Conservation (phyloP, 2,329 filamentous ascomycete genomes). For the Apiospora malaysiana region DNA sequence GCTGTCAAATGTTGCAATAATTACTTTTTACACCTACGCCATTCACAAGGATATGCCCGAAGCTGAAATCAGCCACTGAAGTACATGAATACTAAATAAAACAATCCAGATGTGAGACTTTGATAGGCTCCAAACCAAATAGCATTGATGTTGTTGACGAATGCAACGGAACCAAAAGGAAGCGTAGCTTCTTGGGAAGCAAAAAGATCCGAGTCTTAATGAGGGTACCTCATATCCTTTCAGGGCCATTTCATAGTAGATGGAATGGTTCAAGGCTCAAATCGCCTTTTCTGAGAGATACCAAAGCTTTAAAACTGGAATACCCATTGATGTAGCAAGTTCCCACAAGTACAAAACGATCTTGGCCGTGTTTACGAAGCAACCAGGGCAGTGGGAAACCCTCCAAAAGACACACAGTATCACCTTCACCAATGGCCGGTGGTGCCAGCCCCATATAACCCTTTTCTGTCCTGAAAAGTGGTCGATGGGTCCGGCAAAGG, state of each 20-base stretch:
- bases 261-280: neutral
- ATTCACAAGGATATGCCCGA: too few species aligned
- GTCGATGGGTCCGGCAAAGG: neutral
- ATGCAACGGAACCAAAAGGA: too few species aligned
- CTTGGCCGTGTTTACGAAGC: neutral
- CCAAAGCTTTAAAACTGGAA: neutral
- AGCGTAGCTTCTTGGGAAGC: too few species aligned
- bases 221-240: too few species aligned
- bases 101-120: too few species aligned
- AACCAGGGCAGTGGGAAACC: slow-evolving; percentile 17
- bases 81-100: too few species aligned
- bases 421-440: neutral
- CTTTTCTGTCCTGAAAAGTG: neutral
- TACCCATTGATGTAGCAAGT: slow-evolving; percentile 18
- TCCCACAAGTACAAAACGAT: slow-evolving; percentile 12
- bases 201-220: too few species aligned
- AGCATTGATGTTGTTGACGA: too few species aligned
- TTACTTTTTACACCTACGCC: too few species aligned
- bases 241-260: neutral
- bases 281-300: neutral
- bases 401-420: slow-evolving; percentile 18
- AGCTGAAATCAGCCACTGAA: too few species aligned
- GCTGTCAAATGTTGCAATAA: too few species aligned
- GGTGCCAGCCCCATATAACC: slow-evolving; percentile 19
- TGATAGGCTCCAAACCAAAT: too few species aligned